Conservation (phyloP, 768 basidiomycete genomes). For the Leccinum obscurum region DNA sequence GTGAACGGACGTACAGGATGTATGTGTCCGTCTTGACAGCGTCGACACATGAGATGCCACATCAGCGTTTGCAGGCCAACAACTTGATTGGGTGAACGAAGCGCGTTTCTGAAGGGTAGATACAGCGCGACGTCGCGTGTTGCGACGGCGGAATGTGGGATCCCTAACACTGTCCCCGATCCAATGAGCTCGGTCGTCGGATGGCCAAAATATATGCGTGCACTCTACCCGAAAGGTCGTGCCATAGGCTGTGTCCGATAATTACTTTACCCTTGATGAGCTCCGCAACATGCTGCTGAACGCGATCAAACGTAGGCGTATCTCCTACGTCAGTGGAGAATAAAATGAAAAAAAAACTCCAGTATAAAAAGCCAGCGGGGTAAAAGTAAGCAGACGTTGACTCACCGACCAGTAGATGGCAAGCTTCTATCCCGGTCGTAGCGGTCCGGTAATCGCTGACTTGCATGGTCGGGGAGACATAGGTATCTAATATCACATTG, state of each 20-base stretch:
- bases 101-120: conserved; percentile 72
- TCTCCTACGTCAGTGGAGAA: conserved; percentile 22
- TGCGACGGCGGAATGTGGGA: conserved; percentile 73
- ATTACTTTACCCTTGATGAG: conserved; percentile 69
- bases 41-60: conserved; percentile 80
- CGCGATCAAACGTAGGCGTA: conserved; percentile 55
- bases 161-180: conserved; percentile 60
- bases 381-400: conserved; percentile 2
- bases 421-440: conserved; percentile 54
- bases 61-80: conserved; percentile 77
- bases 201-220: conserved; percentile 7
- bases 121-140: conserved; percentile 84
- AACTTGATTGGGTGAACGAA: conserved; percentile 64
- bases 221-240: conserved; percentile 69
- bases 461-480: conserved; percentile 62
- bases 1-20: conserved; percentile 59
- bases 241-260: conserved; percentile 79
- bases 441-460: conserved; percentile 74
- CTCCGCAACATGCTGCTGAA: conserved; percentile 66
- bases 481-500: conserved; percentile 58
- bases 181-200: conserved; percentile 14
- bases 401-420: conserved; percentile 42
- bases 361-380: not conserved
- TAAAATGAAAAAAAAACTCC: conserved; percentile 1
- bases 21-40: conserved; percentile 69